Evolutionary conservation across 2,329 filamentous ascomycete species (phyloP), one percentile per base, ranked within the genome.

Genomic region (Neofusicoccum ribis): DNA sequence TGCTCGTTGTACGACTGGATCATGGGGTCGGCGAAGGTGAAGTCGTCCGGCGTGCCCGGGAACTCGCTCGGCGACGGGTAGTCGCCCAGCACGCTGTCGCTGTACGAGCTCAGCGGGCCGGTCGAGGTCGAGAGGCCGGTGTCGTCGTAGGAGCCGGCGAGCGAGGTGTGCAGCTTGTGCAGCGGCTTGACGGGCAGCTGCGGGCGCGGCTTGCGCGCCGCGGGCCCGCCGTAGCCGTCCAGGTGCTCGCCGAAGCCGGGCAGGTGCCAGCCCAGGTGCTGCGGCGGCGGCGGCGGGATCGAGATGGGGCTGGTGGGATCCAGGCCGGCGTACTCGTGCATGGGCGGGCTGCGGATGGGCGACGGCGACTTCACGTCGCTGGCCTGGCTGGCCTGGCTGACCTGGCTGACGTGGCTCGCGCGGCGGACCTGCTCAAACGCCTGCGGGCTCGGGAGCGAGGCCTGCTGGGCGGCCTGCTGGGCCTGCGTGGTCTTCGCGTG

Each of bases 11-110:
- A 76, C 46, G 73, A 70, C 58, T 75, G 74, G 59, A 79, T 73
- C 17, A 68, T 65, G 12, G 78, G 72, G 39, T 81, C 79, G 46
- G 74, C 71, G 67, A 78, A 79, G 6, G 74, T 72, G 52, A 76
- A 76, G 50, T 81, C 81, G 20, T 80, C 78, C 31, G 81, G 80
- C 17, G 81, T 82, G 11, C 78, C 77, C 17, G 81, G 80, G 64
- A 77, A 82, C 64, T 83, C 81, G 66, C 77, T 71, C 12, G 81
- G 81, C 20, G 81, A 81, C 37, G 79, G 77, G 65, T 79, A 82
- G 66, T 82, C 81, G 43, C 64, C 50, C 56, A 65, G 17, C 14
- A 52, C 63, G 63, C 79, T 79, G 65, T 82, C 81, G 63, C 79
- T 78, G 69, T 80, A 83, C 15, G 81, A 81, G 59, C 78, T 79